Conservation (phyloP, 495 filamentous ascomycete species). For the Lentithecium fluviatile region DNA sequence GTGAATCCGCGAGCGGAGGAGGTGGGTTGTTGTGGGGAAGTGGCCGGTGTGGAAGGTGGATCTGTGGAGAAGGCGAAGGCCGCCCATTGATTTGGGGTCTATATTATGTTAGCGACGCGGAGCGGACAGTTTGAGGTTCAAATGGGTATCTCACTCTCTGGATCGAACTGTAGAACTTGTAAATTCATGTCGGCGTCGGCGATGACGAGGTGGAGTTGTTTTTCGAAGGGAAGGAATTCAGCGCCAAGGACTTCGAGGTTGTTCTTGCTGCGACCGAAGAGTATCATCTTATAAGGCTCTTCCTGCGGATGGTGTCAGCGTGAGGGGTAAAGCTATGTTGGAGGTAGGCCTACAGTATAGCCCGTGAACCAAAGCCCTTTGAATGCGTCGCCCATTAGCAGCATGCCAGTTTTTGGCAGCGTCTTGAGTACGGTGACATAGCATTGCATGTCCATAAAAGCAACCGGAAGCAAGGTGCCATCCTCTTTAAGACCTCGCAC, state of each 20-base stretch:
- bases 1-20: constrained; percentile 64
- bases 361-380: constrained; percentile 95
- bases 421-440: constrained; percentile 81
- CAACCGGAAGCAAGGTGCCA: constrained; percentile 82
- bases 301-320: constrained; percentile 47
- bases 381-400: constrained; percentile 79
- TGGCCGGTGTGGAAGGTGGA: constrained; percentile 86
- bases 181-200: constrained; percentile 83
- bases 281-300: constrained; percentile 89
- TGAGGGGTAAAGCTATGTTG: not conserved
- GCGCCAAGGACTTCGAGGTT: constrained; percentile 75
- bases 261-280: constrained; percentile 82
- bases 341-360: constrained; percentile 61
- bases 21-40: constrained; percentile 66
- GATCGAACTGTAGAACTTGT: constrained; percentile 89
- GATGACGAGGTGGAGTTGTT: constrained; percentile 76
- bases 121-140: constrained; percentile 4
- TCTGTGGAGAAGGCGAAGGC: constrained; percentile 79
- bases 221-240: constrained; percentile 85
- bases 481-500: constrained; percentile 95
- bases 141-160: constrained; percentile 70
- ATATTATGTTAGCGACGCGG: constrained; percentile 25
- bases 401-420: constrained; percentile 77
- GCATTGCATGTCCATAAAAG: constrained; percentile 97
- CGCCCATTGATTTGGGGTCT: constrained; percentile 93